These are phyloP conservation scores for Scutellospora calospora DNA, from an alignment of 371 early-diverging fungal species.

Conservation along the genomic window DNA sequence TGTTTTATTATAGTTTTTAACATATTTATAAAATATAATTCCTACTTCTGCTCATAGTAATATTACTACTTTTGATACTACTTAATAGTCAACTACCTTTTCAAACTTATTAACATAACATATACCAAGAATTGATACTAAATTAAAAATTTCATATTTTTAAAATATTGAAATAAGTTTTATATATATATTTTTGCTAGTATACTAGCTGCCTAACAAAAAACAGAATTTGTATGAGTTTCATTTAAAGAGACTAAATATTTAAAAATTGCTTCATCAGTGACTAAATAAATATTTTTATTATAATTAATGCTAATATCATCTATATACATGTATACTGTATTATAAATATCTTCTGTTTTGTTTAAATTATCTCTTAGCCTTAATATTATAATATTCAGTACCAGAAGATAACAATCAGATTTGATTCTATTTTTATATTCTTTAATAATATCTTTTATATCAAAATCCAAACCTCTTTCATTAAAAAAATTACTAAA, in stretches of 20 bases:
- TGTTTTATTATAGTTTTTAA: background rate
- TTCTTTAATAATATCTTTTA: slow-evolving; percentile 2
- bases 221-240: background rate
- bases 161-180: background rate
- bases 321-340: background rate
- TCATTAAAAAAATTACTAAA: background rate
- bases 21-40: slow-evolving; percentile 12
- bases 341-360: background rate
- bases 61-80: background rate
- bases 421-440: background rate
- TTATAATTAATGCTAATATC: background rate
- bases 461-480: background rate
- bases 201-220: background rate
- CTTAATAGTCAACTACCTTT: slow-evolving; percentile 1
- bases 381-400: slow-evolving; percentile 14
- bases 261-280: slow-evolving; percentile 11
- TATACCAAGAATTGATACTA: background rate
- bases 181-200: background rate
- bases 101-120: background rate
- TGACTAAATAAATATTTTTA: background rate
- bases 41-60: background rate
- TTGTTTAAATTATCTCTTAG: background rate
- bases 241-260: background rate
- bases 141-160: background rate
- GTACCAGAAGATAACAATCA: background rate